Base-by-base conservation (phyloP, 805 yeast genomes). In the Komagataella pseudopastoris region DNA sequence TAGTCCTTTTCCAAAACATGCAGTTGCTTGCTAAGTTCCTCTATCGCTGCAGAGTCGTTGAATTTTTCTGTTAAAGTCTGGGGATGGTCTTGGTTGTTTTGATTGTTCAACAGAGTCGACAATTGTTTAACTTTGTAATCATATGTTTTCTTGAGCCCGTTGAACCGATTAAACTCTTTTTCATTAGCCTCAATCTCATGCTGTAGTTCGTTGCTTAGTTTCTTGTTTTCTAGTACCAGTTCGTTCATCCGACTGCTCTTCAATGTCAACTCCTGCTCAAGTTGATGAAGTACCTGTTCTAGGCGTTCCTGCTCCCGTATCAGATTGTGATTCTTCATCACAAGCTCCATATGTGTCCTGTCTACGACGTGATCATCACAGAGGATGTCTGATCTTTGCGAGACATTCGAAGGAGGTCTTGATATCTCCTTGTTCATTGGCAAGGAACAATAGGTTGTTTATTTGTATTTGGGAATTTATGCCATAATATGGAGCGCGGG, bases 1-100 rank as follows among this genome's bases (percentile, higher is more conserved):
- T 68, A 71, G 55, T 78, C 77, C 51, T 73, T 70, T 57, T 73
- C 72, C 18, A 78, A 63, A 2, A 74, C 69, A 50, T 65, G 65
- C 2, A 64, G 54, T 50, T 55, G 60, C 48, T 61, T 63, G n/a
- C 51, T 56, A 16, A 67, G 51, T 44, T 55, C 57, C 10, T 57
- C 59, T 4, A 63, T 58, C 39, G 60, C 63, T 23, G 53, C 55
- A 20, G 55, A 47, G 3, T 22, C 48, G 12, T 46, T 47, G 8
- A 22, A 17, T 36, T 45, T 20, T 6, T 47, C 48, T n/a, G 49
- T 43, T 22, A 45, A 30, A 14, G 16, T 17, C 14, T 51, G 17
- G 16, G 18, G 8, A 20, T 47, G 47, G 5, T 51, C 49, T 23
- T 23, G 24, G 39, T 20, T 24, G 10, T 49, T 44, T 23, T 56